These are phyloP conservation scores for Candida dubliniensis DNA, from an alignment of 1,139 yeast species.

Conservation along the genomic window DNA sequence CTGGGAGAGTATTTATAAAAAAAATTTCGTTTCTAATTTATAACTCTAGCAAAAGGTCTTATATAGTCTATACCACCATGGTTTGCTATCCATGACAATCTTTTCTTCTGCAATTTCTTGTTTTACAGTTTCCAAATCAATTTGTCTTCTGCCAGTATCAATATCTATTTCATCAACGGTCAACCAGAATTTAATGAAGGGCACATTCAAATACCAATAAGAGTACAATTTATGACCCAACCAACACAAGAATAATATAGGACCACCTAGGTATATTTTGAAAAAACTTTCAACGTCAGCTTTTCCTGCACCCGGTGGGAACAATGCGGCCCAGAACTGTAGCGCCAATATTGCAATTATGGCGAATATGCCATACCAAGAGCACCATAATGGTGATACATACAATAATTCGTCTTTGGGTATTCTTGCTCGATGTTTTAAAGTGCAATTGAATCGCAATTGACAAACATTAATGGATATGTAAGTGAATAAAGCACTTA, in stretches of 20 bases:
- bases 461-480: slow-evolving; percentile 34
- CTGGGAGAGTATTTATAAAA: too few species aligned
- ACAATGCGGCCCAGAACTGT: slow-evolving; percentile 44
- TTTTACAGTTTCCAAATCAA: slow-evolving; percentile 38
- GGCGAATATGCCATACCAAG: slow-evolving; percentile 32
- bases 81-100: slow-evolving; percentile 20
- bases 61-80: slow-evolving; percentile 25
- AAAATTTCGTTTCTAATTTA: too few species aligned
- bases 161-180: slow-evolving; percentile 39
- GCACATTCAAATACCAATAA: slow-evolving; percentile 21
- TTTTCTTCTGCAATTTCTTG: slow-evolving; percentile 39
- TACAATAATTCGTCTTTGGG: slow-evolving; percentile 35
- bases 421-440: slow-evolving; percentile 25
- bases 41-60: slow-evolving; percentile 23
- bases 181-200: slow-evolving; percentile 31
- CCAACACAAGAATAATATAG: slow-evolving; percentile 28
- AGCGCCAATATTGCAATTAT: slow-evolving; percentile 27
- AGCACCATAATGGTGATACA: slow-evolving; percentile 27
- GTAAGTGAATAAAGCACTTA: slow-evolving; percentile 26
- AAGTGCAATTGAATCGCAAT: slow-evolving; percentile 32
- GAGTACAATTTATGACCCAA: slow-evolving; percentile 36
- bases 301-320: slow-evolving; percentile 29
- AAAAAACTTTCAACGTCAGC: slow-evolving; percentile 33
- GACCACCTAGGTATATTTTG: slow-evolving; percentile 33
- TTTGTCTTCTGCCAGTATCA: slow-evolving; percentile 44